Evolutionary conservation across 768 basidiomycete species (phyloP), one percentile per base, ranked within the genome.

Genomic region (Cantharellus cinnabarinus): DNA sequence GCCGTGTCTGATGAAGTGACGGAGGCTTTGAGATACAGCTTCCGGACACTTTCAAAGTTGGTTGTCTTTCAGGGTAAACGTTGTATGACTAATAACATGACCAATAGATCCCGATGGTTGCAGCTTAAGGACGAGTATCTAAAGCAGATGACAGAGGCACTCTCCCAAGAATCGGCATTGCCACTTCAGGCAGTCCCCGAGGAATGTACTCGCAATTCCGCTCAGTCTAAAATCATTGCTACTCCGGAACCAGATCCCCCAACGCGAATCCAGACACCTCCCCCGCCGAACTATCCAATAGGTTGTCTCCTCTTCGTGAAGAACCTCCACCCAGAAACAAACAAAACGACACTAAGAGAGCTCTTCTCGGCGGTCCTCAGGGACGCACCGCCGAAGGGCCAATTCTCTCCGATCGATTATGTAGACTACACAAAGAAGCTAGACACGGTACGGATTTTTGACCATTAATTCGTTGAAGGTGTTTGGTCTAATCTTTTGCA

Each of bases 401-500:
- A 61, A 37, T 34, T 58, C 20, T 58, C 14, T 69, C 70, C 4
- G 77, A 73, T 89, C 38, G 83, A 89, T 65, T 90, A 90, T 59
- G 76, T 89, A 15, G 87, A 89, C 68, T 89, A 78, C 67, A 79
- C 67, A 63, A 89, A 87, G 67, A 82, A 83, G 14, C 79, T 83
- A 74, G 80, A 85, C 62, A 75, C 76, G 15, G 86, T 87, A 64
- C 52, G 79, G 71, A 29, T 15, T 50, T 15, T 29, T 55, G 20
- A 3, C 53, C 35, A 15, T n/a, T 53, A 35, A 58, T n/a, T 41
- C 50, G 5, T 57, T 34, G 5, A 52, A n/a, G 38, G 4, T 7
- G 3, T 50, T 58, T 42, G 2, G 40, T 53, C 54, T 57, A 37
- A 50, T 35, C 1, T n/a, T 57, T 39, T 4, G 35, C 40, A 37